Percentiles rank a stretch among this genome's conserved stretches.
phyloP scores from a whole-genome alignment of 257 asterid genomes.

The Nyctanthes arbortristis region DNA sequence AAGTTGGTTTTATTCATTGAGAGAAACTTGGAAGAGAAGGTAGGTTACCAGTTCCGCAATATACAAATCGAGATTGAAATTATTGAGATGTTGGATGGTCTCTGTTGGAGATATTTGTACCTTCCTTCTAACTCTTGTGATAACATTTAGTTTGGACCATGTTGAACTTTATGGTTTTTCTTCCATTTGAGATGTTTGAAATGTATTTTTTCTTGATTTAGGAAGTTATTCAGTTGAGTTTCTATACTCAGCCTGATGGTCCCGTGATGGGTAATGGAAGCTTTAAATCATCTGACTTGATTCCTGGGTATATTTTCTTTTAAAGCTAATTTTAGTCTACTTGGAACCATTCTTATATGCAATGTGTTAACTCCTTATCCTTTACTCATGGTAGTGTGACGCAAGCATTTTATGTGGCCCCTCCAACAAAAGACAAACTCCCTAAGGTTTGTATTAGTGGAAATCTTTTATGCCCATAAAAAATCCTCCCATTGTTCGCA shows the following conservation, averaged over 20 bases:
- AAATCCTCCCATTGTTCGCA: conserved; percentile 13
- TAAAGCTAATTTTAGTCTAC: conserved; percentile 20
- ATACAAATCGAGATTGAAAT: background rate
- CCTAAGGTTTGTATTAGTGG: conserved; percentile 66
- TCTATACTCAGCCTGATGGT: conserved; percentile 93
- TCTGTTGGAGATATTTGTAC: conserved; percentile 1
- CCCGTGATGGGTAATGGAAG: conserved; percentile 69
- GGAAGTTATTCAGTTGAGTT: conserved; percentile 76
- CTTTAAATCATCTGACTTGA: conserved; percentile 72
- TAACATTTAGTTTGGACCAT: background rate
- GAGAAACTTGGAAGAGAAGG: conserved; percentile 90
- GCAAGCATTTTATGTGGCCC: conserved; percentile 93
- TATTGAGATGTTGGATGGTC: conserved; percentile 10
- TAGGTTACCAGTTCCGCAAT: conserved; percentile 28
- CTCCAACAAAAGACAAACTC: conserved; percentile 88
- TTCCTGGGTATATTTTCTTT: conserved; percentile 79
- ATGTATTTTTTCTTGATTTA: conserved; percentile 24
- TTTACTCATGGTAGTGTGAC: conserved; percentile 46
- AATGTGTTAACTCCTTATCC: conserved; percentile 24
- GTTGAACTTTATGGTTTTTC: conserved; percentile 2
- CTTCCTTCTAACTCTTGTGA: conserved; percentile 13
- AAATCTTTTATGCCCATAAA: conserved; percentile 19
- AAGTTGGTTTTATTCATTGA: conserved; percentile 85
- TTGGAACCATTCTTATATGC: conserved; percentile 9
- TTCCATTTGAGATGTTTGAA: conserved; percentile 19